Base-by-base conservation (phyloP, 2,329 filamentous ascomycete genomes). In the Alternaria gansuensis region DNA sequence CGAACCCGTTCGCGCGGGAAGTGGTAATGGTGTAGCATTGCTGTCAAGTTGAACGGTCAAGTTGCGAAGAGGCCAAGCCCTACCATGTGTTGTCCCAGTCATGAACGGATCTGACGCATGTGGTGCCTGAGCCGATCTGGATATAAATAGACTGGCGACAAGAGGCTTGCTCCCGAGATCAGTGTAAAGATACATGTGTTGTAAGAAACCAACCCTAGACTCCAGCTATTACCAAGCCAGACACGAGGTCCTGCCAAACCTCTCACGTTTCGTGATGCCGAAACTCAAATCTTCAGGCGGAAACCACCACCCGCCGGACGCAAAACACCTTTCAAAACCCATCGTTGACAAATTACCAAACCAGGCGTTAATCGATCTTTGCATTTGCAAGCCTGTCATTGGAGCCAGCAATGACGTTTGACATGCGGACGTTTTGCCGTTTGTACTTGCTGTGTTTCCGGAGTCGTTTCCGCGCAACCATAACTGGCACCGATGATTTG, bases 401-500 rank as follows among this genome's bases (percentile, higher is more conserved):
- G 10, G 90, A 89, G 59, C 89, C 90, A 64, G 84, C 86, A 54
- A 96, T 83, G 68, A 96, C 94, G 78, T 96, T 97, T 63, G 92
- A 88, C 64, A 95, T 86, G 59, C 88, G 87, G 60, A 91, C 81
- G 41, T 88, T 86, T 17, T 87, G 84, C 60, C 87, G 86, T 78
- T 90, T 90, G 76, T 90, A 90, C 75, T 94, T 93, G 75, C 87
- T 89, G 79, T 96, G 91, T 78, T 97, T 97, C 48, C 91, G 85
- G 41, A 97, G 83, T 57, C 91, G 90, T 82, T 96, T 97, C 59
- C 95, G 85, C 7, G 95, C 95, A 34, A 98, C 95, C 95, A 99
- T 99, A 60, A 99, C 95, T 0, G 95, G 95, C 14, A 96, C 93
- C 2, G 92, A 96, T 64, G 92, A 96, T 81, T 98, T 98, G 36